These are phyloP conservation scores for Pseudotulostoma volvatum DNA, from an alignment of 495 filamentous ascomycete species.

Conservation along the genomic window DNA sequence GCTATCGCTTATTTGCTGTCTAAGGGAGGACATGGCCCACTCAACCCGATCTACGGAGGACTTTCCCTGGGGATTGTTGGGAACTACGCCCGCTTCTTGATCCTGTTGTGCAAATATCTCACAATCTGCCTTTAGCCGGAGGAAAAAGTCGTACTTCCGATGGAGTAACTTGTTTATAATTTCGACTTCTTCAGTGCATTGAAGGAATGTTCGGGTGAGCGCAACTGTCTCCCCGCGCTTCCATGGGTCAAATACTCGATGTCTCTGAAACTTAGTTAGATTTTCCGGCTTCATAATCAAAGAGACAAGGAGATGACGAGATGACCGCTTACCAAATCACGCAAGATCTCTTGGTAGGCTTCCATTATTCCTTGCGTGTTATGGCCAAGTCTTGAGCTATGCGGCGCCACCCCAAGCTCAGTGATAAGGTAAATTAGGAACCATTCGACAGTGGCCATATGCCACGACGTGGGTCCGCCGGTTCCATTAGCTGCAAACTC, in stretches of 20 bases:
- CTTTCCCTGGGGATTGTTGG: not conserved
- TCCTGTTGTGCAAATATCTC: constrained; percentile 13
- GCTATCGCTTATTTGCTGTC: not conserved
- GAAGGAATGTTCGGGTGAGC: constrained; percentile 14
- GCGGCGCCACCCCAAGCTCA: constrained; percentile 13
- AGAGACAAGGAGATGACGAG: not conserved
- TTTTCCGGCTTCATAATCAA: not conserved
- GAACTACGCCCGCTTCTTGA: not conserved
- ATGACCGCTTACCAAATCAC: constrained; percentile 11
- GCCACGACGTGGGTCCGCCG: constrained; percentile 7
- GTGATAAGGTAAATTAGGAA: constrained; percentile 14
- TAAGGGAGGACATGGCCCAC: not conserved
- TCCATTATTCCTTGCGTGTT: constrained; percentile 11
- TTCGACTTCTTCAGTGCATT: constrained; percentile 14
- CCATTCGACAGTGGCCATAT: constrained; percentile 15
- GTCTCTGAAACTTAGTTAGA: constrained; percentile 5
- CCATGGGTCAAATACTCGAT: constrained; percentile 13
- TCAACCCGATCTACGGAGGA: not conserved
- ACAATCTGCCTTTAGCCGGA: constrained; percentile 9
- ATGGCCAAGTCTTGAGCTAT: constrained; percentile 11
- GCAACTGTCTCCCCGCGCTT: constrained; percentile 12
- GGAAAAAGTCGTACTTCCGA: constrained; percentile 12
- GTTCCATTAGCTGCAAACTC: constrained; percentile 15
- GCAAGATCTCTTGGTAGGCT: constrained; percentile 13
- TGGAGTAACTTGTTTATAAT: constrained; percentile 7